phyloP scores from a whole-genome alignment of 176 grass and related monocot genomes.

The Oryza glaberrima region DNA sequence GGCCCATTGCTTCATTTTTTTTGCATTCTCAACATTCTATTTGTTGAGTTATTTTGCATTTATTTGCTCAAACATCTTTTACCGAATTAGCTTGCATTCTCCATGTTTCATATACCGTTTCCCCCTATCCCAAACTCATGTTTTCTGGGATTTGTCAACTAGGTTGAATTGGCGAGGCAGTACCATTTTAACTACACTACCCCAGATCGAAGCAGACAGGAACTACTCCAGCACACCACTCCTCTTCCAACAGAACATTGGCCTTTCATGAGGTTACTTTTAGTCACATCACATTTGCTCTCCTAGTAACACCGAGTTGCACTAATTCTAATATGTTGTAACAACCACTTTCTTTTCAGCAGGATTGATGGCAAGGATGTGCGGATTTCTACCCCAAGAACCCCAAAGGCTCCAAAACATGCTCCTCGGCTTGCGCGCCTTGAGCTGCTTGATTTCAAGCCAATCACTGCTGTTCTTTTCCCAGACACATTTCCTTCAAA shows the following conservation, averaged over 20 bases:
- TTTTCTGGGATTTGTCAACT: slow-evolving; percentile 28
- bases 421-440: slow-evolving; percentile 61
- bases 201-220: slow-evolving; percentile 77
- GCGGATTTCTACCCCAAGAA: slow-evolving; percentile 52
- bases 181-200: slow-evolving; percentile 91
- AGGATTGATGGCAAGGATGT: slow-evolving; percentile 62
- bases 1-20: slow-evolving; percentile 12
- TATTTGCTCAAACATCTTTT: neutral
- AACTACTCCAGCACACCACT: slow-evolving; percentile 70
- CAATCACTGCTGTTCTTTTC: slow-evolving; percentile 88
- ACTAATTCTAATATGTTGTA: slow-evolving; percentile 21
- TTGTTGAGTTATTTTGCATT: slow-evolving; percentile 23
- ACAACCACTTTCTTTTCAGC: slow-evolving; percentile 27
- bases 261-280: slow-evolving; percentile 79
- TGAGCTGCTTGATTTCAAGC: slow-evolving; percentile 66
- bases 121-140: neutral
- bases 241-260: slow-evolving; percentile 76
- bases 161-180: slow-evolving; percentile 84
- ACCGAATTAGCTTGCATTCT: neutral
- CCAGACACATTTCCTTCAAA: slow-evolving; percentile 62
- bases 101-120: neutral
- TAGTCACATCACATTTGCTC: slow-evolving; percentile 18
- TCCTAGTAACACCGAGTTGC: neutral
- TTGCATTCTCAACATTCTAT: neutral
- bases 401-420: slow-evolving; percentile 75